A percentile compares a stretch with the other conserved stretches of the same genome.
These are phyloP conservation scores for Solanum medicagineum DNA, from an alignment of 257 asterid species.

Conservation along the genomic window DNA sequence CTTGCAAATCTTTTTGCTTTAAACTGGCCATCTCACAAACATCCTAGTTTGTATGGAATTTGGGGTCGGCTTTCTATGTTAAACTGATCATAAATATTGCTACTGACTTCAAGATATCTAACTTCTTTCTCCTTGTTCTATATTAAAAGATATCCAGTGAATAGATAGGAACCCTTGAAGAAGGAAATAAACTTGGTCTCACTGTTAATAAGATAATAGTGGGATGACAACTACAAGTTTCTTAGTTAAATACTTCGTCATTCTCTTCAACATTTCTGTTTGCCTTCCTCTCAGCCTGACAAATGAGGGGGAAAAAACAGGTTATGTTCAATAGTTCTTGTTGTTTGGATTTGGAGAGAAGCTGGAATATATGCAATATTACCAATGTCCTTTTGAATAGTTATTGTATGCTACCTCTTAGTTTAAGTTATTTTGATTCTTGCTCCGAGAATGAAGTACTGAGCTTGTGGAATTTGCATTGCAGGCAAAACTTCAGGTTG, in stretches of 20 bases:
- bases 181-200: not conserved
- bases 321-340: not conserved
- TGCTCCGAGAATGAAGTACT: not conserved
- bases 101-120: not conserved
- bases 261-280: not conserved
- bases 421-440: not conserved
- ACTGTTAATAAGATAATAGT: not conserved
- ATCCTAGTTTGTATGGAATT: not conserved
- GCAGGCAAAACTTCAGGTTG: conserved; percentile 70
- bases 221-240: not conserved
- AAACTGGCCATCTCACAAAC: not conserved
- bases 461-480: conserved; percentile 1
- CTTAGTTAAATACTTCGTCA: not conserved
- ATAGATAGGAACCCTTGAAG: not conserved
- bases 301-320: not conserved
- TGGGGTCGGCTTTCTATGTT: not conserved
- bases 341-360: not conserved
- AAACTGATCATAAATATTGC: not conserved
- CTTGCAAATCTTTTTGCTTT: not conserved
- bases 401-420: not conserved
- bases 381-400: not conserved
- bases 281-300: not conserved
- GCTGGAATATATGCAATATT: not conserved
- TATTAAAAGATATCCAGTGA: not conserved
- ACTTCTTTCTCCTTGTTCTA: not conserved